Conservation (phyloP, 495 filamentous ascomycete genomes). For the Aspergillus coremiiformis region DNA sequence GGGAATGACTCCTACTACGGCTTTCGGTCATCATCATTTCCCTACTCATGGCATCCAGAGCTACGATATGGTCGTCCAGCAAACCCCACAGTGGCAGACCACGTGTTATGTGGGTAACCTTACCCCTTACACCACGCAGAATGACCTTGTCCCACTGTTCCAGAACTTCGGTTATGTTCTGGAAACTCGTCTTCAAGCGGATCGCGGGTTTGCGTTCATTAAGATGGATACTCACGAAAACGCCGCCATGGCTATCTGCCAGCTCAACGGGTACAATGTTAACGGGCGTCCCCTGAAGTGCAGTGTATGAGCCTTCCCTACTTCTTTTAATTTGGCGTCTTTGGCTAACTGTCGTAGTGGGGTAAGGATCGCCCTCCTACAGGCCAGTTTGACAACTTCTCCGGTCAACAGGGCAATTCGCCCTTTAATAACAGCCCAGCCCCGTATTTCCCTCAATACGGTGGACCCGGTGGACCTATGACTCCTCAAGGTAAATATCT, state of each 20-base stretch:
- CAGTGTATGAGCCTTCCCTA: conserved; percentile 63
- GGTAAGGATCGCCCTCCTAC: conserved; percentile 96
- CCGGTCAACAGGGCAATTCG: conserved; percentile 55
- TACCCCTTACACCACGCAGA: conserved; percentile 95
- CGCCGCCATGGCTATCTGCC: conserved; percentile 96
- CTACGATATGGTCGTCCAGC: conserved; percentile 94
- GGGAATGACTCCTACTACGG: conserved; percentile 97
- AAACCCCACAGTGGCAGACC: conserved; percentile 98
- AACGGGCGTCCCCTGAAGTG: conserved; percentile 97
- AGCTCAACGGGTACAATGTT: conserved; percentile 93
- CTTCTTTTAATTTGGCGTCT: neutral
- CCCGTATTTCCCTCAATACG: conserved; percentile 91
- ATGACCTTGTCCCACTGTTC: conserved; percentile 91
- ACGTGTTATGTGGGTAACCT: conserved; percentile 98
- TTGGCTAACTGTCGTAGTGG: conserved; percentile 58
- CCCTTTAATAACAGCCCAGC: conserved; percentile 64
- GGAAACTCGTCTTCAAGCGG: conserved; percentile 95
- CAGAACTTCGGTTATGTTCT: conserved; percentile 97
- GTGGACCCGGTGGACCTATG: conserved; percentile 62
- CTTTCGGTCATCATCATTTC: conserved; percentile 96
- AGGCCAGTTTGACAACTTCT: conserved; percentile 74
- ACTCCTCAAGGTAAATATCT: conserved; percentile 54
- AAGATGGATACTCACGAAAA: conserved; percentile 99
- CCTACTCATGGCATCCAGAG: conserved; percentile 94
- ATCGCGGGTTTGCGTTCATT: conserved; percentile 96